These are phyloP conservation scores for Xylaria hypoxylon DNA, from an alignment of 2,329 filamentous ascomycete genomes.

Conservation along the genomic window DNA sequence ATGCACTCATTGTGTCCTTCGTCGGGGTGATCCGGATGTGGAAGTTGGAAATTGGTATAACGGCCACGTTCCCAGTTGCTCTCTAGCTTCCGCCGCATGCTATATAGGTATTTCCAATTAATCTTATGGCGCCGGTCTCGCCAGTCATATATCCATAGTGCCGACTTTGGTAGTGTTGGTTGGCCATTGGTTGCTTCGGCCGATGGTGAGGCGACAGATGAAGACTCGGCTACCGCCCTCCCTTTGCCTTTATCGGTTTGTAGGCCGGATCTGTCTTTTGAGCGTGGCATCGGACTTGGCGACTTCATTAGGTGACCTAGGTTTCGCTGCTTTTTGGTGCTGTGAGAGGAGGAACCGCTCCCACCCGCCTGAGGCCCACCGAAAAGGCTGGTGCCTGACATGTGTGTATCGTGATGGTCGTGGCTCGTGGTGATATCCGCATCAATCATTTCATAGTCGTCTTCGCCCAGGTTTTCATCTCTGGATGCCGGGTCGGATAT, in stretches of 20 bases:
- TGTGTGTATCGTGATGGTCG: conserved; percentile 44
- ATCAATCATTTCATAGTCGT: conserved; percentile 63
- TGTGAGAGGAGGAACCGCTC: conserved; percentile 47
- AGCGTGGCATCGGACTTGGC: conserved; percentile 49
- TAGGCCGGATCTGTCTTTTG: conserved; percentile 42
- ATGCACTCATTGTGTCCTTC: conserved; percentile 94
- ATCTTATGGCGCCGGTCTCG: conserved; percentile 68
- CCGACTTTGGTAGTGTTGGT: conserved; percentile 56
- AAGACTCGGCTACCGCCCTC: conserved; percentile 48
- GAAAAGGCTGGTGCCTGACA: conserved; percentile 46
- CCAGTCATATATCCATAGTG: conserved; percentile 64
- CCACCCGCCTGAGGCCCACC: conserved; percentile 43
- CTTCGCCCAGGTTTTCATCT: conserved; percentile 62
- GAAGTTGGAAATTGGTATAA: conserved; percentile 88
- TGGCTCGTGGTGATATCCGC: conserved; percentile 48
- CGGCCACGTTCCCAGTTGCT: conserved; percentile 90
- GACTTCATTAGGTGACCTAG: conserved; percentile 53
- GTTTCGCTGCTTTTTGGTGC: conserved; percentile 44
- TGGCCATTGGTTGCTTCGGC: conserved; percentile 28
- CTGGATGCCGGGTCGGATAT: conserved; percentile 55
- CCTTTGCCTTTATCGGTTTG: conserved; percentile 53
- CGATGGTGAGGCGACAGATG: conserved; percentile 28
- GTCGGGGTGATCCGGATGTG: conserved; percentile 80
- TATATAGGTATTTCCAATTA: conserved; percentile 95
- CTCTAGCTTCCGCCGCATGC: conserved; percentile 85